phyloP scores from a whole-genome alignment of 2,329 filamentous ascomycete genomes.

The Aspergillus sp. region DNA sequence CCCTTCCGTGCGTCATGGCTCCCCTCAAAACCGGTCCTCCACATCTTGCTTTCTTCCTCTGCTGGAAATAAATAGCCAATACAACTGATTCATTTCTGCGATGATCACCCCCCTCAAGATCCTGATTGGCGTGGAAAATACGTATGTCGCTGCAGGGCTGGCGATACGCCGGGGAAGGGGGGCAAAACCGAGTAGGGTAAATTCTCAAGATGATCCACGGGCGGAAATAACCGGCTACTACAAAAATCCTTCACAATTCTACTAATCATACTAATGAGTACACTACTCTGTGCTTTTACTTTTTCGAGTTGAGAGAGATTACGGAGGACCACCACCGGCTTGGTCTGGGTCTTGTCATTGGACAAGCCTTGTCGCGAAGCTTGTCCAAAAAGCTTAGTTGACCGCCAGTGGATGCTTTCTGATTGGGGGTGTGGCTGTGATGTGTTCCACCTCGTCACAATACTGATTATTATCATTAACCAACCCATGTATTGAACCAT shows the following conservation, averaged over 20 bases:
- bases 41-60: not conserved
- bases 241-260: not conserved
- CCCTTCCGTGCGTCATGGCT: not conserved
- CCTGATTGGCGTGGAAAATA: not conserved
- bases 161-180: not conserved
- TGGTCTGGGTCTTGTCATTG: not conserved
- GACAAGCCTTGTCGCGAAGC: constrained; percentile 7
- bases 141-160: not conserved
- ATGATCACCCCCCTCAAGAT: not conserved
- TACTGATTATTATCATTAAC: too few relatives aligned
- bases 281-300: too few relatives aligned
- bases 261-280: not conserved
- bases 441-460: too few relatives aligned
- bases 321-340: too few relatives aligned
- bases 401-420: not conserved
- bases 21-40: not conserved
- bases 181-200: not conserved
- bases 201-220: not conserved
- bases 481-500: too few relatives aligned
- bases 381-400: constrained; percentile 2
- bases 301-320: too few relatives aligned
- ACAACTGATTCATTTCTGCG: not conserved
- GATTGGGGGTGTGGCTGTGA: not conserved
- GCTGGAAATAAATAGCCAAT: not conserved
- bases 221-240: not conserved